These are phyloP conservation scores for Bruguiera sexangula DNA, from an alignment of 345 rosid genomes.

Conservation along the genomic window DNA sequence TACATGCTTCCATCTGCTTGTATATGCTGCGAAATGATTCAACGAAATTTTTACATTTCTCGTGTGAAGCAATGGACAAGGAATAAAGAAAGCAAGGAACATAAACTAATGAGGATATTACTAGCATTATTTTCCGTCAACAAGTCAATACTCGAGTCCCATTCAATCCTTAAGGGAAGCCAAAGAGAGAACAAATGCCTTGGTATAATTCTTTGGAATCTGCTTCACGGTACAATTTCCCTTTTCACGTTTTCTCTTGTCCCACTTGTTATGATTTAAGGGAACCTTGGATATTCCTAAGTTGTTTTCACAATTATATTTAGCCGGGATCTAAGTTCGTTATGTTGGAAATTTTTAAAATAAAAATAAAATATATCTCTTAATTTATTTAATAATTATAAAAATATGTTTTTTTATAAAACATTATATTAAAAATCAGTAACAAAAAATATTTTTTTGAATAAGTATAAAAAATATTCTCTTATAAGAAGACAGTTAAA, in stretches of 20 bases:
- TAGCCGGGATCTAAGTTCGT: constrained; percentile 12
- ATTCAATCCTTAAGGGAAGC: constrained; percentile 10
- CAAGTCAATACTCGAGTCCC: constrained; percentile 3
- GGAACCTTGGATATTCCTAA: constrained; percentile 9
- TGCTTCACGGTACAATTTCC: constrained; percentile 1
- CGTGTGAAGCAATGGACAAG: constrained; percentile 9
- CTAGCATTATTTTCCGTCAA: neutral
- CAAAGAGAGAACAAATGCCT: constrained; percentile 22
- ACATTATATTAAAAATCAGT: too few species aligned
- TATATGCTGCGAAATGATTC: neutral
- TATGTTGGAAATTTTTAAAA: too few species aligned
- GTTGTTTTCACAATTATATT: constrained; percentile 10
- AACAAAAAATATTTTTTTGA: too few species aligned
- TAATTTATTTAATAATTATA: too few species aligned
- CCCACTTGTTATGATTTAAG: constrained; percentile 3
- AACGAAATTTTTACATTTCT: constrained; percentile 15
- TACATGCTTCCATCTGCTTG: neutral
- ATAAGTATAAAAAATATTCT: too few species aligned
- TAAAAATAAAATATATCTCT: too few species aligned
- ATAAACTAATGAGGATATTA: too few species aligned
- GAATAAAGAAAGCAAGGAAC: neutral
- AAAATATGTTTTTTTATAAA: too few species aligned
- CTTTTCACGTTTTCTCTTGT: constrained; percentile 14
- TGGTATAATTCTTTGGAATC: constrained; percentile 8
- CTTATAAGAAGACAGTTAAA: too few species aligned